Conservation (phyloP, 768 basidiomycete genomes). For the Wakefieldia striispora region DNA sequence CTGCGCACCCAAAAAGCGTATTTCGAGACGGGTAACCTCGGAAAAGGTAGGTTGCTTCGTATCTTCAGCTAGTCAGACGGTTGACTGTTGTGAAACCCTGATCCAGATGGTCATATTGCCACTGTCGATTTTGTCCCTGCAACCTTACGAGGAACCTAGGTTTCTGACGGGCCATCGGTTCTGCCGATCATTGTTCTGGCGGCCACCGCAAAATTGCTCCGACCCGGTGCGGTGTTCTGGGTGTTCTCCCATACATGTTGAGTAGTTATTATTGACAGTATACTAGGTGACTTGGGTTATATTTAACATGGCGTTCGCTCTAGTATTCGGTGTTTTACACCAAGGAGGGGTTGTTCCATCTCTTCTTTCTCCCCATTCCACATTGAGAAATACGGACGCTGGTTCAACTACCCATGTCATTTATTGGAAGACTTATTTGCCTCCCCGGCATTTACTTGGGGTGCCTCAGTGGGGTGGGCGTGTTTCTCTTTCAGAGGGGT, state of each 20-base stretch:
- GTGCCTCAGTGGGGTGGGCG: slow-evolving; percentile 23
- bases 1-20: slow-evolving; percentile 2
- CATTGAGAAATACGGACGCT: slow-evolving; percentile 7
- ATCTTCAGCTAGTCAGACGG: neutral
- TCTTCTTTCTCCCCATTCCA: slow-evolving; percentile 31
- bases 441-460: slow-evolving; percentile 37
- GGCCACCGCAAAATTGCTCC: slow-evolving; percentile 24
- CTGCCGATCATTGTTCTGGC: slow-evolving; percentile 32
- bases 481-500: neutral
- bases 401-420: slow-evolving; percentile 17
- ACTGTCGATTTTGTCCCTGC: slow-evolving; percentile 29
- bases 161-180: slow-evolving; percentile 36
- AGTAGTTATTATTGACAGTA: neutral
- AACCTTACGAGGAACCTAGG: slow-evolving; percentile 41
- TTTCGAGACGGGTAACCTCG: slow-evolving; percentile 13
- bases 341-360: slow-evolving; percentile 44
- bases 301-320: slow-evolving; percentile 28
- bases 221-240: slow-evolving; percentile 33
- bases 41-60: slow-evolving; percentile 15
- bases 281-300: slow-evolving; percentile 28
- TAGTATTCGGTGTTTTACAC: slow-evolving; percentile 38
- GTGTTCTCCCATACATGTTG: slow-evolving; percentile 7
- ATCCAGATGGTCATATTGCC: slow-evolving; percentile 31
- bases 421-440: slow-evolving; percentile 43
- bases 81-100: slow-evolving; percentile 23